phyloP scores from a whole-genome alignment of 495 filamentous ascomycete genomes.

The Tuber borchii region DNA sequence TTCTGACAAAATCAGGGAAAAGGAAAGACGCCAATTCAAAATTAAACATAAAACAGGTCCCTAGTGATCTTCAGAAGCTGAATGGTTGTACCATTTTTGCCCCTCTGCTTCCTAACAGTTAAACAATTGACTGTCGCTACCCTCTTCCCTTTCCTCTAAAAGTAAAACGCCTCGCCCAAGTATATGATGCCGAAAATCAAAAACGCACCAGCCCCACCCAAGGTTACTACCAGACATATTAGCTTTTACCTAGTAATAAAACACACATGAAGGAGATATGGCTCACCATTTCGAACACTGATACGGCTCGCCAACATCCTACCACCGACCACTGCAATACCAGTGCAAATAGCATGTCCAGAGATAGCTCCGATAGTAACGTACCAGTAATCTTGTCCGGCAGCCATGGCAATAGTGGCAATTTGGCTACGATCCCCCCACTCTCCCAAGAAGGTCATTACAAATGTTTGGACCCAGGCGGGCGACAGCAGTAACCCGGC shows the following conservation, averaged over 20 bases:
- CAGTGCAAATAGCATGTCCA: constrained; percentile 84
- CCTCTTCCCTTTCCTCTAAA: background rate
- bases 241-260: background rate
- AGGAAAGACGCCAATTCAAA: background rate
- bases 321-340: constrained; percentile 87
- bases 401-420: constrained; percentile 97
- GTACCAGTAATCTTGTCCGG: constrained; percentile 98
- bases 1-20: background rate
- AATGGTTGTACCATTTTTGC: background rate
- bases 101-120: background rate
- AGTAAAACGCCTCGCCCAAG: constrained; percentile 62
- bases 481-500: constrained; percentile 81
- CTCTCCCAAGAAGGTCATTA: constrained; percentile 97
- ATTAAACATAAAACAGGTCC: background rate
- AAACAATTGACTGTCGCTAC: background rate
- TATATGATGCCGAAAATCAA: constrained; percentile 87
- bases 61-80: background rate
- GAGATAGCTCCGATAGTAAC: constrained; percentile 82
- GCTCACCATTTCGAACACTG: constrained; percentile 90
- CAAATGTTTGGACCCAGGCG: constrained; percentile 97
- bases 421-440: constrained; percentile 98
- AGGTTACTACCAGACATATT: constrained; percentile 59
- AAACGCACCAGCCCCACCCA: constrained; percentile 90
- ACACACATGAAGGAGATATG: constrained; percentile 36
- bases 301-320: constrained; percentile 87